Percentiles rank a stretch among this genome's conserved stretches.
These are phyloP conservation scores for Lentinula detonsa DNA, from an alignment of 768 basidiomycete genomes.

Conservation along the genomic window DNA sequence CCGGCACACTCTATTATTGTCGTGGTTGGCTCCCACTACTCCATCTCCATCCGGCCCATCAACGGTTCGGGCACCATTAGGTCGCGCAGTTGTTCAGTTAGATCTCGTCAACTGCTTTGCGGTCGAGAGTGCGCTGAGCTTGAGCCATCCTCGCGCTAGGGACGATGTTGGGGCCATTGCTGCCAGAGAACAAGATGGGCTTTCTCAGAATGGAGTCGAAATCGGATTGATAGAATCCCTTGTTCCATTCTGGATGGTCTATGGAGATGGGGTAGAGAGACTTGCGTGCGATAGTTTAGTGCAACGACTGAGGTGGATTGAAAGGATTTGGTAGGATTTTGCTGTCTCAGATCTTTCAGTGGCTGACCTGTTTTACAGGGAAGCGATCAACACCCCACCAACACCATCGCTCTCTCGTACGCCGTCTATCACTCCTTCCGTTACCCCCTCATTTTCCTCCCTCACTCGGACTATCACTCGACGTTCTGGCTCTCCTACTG, in stretches of 20 bases:
- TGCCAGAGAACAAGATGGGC: constrained; percentile 54
- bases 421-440: constrained; percentile 39
- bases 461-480: constrained; percentile 2
- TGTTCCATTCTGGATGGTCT: constrained; percentile 88
- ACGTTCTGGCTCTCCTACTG: constrained; percentile 36
- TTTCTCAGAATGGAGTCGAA: background rate
- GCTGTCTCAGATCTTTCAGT: background rate
- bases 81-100: constrained; percentile 78
- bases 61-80: constrained; percentile 15
- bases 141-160: constrained; percentile 70
- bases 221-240: constrained; percentile 57
- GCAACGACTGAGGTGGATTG: constrained; percentile 88
- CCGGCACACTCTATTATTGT: constrained; percentile 77
- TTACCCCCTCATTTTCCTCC: constrained; percentile 30
- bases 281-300: constrained; percentile 84
- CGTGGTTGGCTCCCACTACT: constrained; percentile 82
- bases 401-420: constrained; percentile 39
- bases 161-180: constrained; percentile 88
- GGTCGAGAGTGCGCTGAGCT: constrained; percentile 78
- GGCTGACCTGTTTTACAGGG: constrained; percentile 40
- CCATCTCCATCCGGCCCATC: background rate
- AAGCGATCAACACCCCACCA: constrained; percentile 63
- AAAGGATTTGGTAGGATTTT: constrained; percentile 70
- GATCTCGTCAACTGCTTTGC: constrained; percentile 84
- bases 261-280: constrained; percentile 84